Base-by-base conservation (phyloP, 2,329 filamentous ascomycete genomes). In the Botrytis paeoniae region DNA sequence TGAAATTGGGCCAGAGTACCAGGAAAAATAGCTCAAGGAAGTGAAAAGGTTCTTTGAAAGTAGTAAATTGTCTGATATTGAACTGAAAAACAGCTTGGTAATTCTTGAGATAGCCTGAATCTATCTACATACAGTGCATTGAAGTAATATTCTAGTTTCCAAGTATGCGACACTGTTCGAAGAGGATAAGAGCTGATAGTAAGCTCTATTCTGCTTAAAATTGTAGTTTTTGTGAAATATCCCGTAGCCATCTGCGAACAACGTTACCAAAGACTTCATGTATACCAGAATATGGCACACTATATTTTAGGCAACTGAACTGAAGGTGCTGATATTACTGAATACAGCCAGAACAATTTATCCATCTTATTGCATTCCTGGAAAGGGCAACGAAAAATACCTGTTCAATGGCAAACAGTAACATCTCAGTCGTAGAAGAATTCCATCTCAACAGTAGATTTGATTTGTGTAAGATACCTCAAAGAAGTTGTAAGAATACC, bases 271-370 rank as follows among this genome's bases (percentile, higher is more conserved):
- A 62, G 12, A 16, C 1, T 29, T n/a, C 5, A 8, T 18, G 7
- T 5, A n/a, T 14, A 18, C 35, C 3, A 41, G 10, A 18, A 14
- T 41, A 39, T 41, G 5, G 22, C 12, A n/a, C 22, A 41, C 6
- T 41, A 1, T 8, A 12, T 3, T 4, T 29, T 12, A 4, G 18
- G 20, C 1, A n/a, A 25, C 18, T 2, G 7, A n/a, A 8, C 12
- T 12, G 22, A 62, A 7, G 25, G 6, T 39, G 8, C 8, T 18
- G 6, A n/a, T 12, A 12, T 5, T 9, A 9, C 14, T 8, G 2
- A 18, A 18, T 1, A 25, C 3, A 1, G 7, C 14, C 6, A 41
- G 60, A 16, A 62, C 2, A 41, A 39, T 41, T 0, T 41, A 2
- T 10, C 5, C 9, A 14, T 16, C 3, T n/a, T 39, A n/a, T 16